phyloP scores from a whole-genome alignment of 768 basidiomycete species.

The Lactarius sanguifluus region DNA sequence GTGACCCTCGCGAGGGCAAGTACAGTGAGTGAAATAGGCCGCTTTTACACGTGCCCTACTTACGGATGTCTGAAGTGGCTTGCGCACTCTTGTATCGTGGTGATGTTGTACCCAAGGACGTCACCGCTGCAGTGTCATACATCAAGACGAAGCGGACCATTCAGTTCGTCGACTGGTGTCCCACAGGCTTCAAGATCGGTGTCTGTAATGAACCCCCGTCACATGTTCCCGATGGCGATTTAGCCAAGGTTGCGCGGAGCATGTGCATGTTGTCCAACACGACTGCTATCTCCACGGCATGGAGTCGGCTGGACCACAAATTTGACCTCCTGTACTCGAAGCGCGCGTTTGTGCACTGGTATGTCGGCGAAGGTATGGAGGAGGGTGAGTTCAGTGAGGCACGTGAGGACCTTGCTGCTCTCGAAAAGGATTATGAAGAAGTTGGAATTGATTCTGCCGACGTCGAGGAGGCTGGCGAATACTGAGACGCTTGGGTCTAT shows the following conservation, averaged over 20 bases:
- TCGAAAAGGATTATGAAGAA: conserved; percentile 96
- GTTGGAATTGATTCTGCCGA: conserved; percentile 59
- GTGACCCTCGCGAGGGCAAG: conserved; percentile 77
- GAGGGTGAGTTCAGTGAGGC: conserved; percentile 99
- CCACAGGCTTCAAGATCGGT: conserved; percentile 76
- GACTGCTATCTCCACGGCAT: conserved; percentile 68
- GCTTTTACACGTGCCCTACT: background rate
- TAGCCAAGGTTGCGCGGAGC: conserved; percentile 71
- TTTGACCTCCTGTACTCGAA: conserved; percentile 77
- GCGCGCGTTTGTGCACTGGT: conserved; percentile 56
- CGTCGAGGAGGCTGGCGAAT: conserved; percentile 51
- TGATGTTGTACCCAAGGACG: conserved; percentile 77
- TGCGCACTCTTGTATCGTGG: conserved; percentile 72
- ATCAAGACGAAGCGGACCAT: conserved; percentile 81
- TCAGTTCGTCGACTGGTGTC: conserved; percentile 78
- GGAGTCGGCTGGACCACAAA: conserved; percentile 77
- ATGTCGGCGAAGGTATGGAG: conserved; percentile 79
- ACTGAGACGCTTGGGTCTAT: conserved; percentile 35
- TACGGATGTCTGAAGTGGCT: conserved; percentile 44
- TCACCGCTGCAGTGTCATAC: conserved; percentile 67
- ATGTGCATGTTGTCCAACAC: conserved; percentile 82
- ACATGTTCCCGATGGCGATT: conserved; percentile 71
- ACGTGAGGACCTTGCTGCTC: conserved; percentile 98
- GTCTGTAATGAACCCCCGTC: conserved; percentile 80
- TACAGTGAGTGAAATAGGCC: conserved; percentile 49